Conservation (phyloP, 768 basidiomycete genomes). For the Tylopilus vinaceipallidus region DNA sequence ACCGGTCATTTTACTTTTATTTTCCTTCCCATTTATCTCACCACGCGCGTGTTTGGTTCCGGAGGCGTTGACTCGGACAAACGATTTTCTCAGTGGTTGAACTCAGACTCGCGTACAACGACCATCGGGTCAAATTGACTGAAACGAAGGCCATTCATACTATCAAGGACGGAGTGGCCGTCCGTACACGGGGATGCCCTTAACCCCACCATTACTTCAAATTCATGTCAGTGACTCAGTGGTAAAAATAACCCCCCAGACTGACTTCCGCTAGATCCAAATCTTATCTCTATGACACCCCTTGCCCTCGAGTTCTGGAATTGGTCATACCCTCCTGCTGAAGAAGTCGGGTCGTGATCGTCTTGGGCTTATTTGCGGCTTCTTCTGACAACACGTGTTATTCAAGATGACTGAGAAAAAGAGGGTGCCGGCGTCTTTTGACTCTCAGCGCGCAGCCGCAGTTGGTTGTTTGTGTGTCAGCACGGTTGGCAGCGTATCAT, state of each 20-base stretch:
- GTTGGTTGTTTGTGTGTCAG: neutral
- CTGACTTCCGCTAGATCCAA: slow-evolving; percentile 17
- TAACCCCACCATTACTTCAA: slow-evolving; percentile 10
- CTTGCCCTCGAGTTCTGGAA: slow-evolving; percentile 11
- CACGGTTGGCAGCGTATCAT: slow-evolving; percentile 3
- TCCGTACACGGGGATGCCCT: slow-evolving; percentile 16
- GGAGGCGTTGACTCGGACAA: slow-evolving; percentile 16
- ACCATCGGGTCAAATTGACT: neutral
- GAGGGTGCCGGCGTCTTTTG: slow-evolving; percentile 12
- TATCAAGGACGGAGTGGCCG: neutral
- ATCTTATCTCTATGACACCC: slow-evolving; percentile 20
- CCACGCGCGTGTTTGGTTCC: slow-evolving; percentile 17
- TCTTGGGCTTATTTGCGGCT: slow-evolving; percentile 9
- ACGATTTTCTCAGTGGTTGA: neutral
- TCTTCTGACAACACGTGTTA: slow-evolving; percentile 22
- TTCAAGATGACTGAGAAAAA: slow-evolving; percentile 10
- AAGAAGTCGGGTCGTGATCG: slow-evolving; percentile 11
- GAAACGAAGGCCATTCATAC: neutral
- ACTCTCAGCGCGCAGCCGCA: slow-evolving; percentile 12
- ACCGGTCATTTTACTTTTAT: neutral
- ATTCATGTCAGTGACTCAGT: neutral
- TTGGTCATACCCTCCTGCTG: slow-evolving; percentile 13
- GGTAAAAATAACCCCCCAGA: slow-evolving; percentile 7
- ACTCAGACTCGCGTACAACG: neutral
- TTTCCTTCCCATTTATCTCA: slow-evolving; percentile 6